Evolutionary conservation across 1,284 basidiomycete species (phyloP).

Genomic region (Veloboletus limbatus): DNA sequence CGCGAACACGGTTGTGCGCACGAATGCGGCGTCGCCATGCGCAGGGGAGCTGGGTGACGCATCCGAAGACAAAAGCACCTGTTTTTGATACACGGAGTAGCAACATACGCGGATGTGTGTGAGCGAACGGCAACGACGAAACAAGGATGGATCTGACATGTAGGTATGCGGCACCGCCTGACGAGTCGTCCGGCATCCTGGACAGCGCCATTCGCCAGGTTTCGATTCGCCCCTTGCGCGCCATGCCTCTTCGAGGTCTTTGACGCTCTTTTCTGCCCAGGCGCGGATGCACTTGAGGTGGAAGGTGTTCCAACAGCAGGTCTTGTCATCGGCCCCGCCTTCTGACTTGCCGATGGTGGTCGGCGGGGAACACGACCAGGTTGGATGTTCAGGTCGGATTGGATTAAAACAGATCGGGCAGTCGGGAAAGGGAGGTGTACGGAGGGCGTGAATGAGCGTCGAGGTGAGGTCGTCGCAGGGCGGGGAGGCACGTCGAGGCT

Average conservation of each 20-base stretch:
- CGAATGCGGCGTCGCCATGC: constrained; percentile 79
- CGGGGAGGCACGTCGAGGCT: constrained; percentile 6
- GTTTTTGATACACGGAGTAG: not conserved
- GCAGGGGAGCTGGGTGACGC: constrained; percentile 66
- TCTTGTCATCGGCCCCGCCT: constrained; percentile 31
- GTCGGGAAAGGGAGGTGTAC: constrained; percentile 68
- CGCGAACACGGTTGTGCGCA: constrained; percentile 80
- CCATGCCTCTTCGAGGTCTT: constrained; percentile 74
- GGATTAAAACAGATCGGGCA: constrained; percentile 79
- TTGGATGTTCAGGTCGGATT: constrained; percentile 68
- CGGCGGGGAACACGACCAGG: constrained; percentile 75
- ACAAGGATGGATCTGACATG: constrained; percentile 40
- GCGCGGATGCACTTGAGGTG: constrained; percentile 78
- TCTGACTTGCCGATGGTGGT: constrained; percentile 38
- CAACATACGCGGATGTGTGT: too few species aligned
- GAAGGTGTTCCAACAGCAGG: constrained; percentile 82
- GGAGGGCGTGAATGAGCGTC: constrained; percentile 58
- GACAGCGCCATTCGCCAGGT: constrained; percentile 81
- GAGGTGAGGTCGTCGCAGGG: constrained; percentile 63
- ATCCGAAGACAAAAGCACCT: constrained; percentile 84
- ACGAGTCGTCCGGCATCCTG: constrained; percentile 81
- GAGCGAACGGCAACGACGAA: too few species aligned
- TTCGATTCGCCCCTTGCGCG: constrained; percentile 65
- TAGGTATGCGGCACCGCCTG: constrained; percentile 65
- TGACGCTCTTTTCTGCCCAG: constrained; percentile 79